phyloP scores from a whole-genome alignment of 225 moss, liverwort and hornwort genomes.

The Pleurozium schreberi region DNA sequence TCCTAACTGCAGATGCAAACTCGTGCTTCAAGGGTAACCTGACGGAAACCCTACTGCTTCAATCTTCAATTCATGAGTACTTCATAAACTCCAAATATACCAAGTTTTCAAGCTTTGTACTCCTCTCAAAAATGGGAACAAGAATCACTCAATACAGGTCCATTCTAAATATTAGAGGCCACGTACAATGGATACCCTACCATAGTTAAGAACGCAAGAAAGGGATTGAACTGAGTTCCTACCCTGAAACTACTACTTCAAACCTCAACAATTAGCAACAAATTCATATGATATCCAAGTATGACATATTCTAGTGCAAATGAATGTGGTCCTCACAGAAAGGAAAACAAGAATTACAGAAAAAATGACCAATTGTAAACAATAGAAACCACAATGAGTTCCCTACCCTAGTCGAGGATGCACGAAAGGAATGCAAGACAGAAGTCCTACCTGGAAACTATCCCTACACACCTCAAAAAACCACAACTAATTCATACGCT shows the following conservation, averaged over 20 bases:
- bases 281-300: no score
- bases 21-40: background rate
- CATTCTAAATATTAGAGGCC: background rate
- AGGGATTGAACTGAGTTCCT: background rate
- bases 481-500: background rate
- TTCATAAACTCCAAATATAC: background rate
- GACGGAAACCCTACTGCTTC: background rate
- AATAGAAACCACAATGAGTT: background rate
- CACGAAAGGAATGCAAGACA: background rate
- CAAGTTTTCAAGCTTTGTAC: background rate
- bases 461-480: background rate
- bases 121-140: background rate
- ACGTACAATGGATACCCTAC: background rate
- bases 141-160: background rate
- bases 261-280: background rate
- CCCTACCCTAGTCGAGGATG: background rate
- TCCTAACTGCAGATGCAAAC: background rate
- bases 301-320: background rate
- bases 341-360: background rate
- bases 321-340: no score
- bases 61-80: background rate
- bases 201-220: background rate
- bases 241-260: background rate
- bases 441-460: no score
- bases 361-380: background rate